Evolutionary conservation across 331 rosid genomes (phyloP).

Genomic region (Stylosanthes scabra): DNA sequence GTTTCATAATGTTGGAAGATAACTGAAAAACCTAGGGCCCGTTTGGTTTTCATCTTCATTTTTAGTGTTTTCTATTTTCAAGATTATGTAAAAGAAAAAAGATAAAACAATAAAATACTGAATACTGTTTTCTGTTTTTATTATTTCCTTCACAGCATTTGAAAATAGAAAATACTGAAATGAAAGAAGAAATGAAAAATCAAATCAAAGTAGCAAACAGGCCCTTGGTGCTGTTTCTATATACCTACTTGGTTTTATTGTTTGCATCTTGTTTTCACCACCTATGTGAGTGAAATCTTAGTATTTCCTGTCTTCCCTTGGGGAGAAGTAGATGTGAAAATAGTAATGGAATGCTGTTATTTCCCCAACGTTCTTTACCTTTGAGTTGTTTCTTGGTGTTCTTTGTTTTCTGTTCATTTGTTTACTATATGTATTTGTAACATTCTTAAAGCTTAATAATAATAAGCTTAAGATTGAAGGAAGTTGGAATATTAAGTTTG

Average conservation of each 20-base stretch:
- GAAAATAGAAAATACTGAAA: neutral
- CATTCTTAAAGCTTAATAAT: neutral
- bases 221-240: conserved; percentile 7
- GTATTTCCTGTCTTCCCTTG: too few relatives aligned
- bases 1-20: conserved; percentile 23
- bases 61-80: too few relatives aligned
- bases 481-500: neutral
- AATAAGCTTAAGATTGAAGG: conserved; percentile 3
- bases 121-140: too few relatives aligned
- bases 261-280: conserved; percentile 29
- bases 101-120: too few relatives aligned
- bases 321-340: too few relatives aligned
- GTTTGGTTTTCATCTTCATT: too few relatives aligned
- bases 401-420: conserved; percentile 19
- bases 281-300: too few relatives aligned
- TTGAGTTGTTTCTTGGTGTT: conserved; percentile 31
- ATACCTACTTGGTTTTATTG: neutral
- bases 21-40: neutral
- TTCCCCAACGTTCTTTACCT: neutral
- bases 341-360: too few relatives aligned
- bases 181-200: conserved; percentile 5
- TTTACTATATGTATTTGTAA: conserved; percentile 1
- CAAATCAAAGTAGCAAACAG: neutral
- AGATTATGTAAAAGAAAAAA: too few relatives aligned
- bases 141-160: too few relatives aligned